Evolutionary conservation across 371 early-diverging fungal genomes (phyloP).

Genomic region (Zychaea mexicana): DNA sequence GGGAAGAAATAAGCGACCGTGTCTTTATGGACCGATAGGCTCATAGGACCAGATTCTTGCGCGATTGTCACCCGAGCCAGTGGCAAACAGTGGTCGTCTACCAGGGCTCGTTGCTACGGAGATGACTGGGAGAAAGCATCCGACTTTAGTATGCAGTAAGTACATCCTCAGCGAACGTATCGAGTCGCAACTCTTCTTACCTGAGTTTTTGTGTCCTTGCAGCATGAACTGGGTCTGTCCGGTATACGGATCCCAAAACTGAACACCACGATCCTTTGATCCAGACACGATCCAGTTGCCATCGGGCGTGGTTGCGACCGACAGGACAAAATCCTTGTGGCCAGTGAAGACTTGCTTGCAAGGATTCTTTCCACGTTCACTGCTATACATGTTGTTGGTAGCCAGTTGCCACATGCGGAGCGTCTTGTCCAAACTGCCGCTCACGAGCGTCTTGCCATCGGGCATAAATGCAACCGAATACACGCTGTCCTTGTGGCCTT

Average conservation of each 20-base stretch:
- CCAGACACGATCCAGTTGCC: conserved; percentile 94
- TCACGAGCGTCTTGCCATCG: conserved; percentile 88
- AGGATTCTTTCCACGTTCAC: conserved; percentile 29
- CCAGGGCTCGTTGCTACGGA: conserved; percentile 88
- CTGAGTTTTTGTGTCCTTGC: conserved; percentile 96
- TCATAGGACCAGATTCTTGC: conserved; percentile 92
- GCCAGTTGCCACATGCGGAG: conserved; percentile 90
- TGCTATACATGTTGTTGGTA: conserved; percentile 16
- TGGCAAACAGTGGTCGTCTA: conserved; percentile 87
- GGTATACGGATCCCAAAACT: conserved; percentile 90
- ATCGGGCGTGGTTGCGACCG: conserved; percentile 90
- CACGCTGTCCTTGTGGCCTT: conserved; percentile 96
- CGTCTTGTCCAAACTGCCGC: conserved; percentile 94
- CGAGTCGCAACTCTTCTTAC: conserved; percentile 43
- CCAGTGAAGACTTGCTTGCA: conserved; percentile 64
- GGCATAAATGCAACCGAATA: conserved; percentile 95
- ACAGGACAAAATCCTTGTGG: conserved; percentile 93
- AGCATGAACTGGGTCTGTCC: conserved; percentile 87
- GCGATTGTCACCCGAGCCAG: conserved; percentile 94
- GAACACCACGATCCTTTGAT: conserved; percentile 92
- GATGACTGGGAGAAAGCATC: conserved; percentile 76
- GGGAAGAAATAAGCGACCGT: neutral
- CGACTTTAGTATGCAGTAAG: no score
- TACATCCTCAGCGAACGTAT: no score
- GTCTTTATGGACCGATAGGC: conserved; percentile 9